Evolutionary conservation across 441 rosid genomes (phyloP).

Genomic region (Corymbia calophylla): DNA sequence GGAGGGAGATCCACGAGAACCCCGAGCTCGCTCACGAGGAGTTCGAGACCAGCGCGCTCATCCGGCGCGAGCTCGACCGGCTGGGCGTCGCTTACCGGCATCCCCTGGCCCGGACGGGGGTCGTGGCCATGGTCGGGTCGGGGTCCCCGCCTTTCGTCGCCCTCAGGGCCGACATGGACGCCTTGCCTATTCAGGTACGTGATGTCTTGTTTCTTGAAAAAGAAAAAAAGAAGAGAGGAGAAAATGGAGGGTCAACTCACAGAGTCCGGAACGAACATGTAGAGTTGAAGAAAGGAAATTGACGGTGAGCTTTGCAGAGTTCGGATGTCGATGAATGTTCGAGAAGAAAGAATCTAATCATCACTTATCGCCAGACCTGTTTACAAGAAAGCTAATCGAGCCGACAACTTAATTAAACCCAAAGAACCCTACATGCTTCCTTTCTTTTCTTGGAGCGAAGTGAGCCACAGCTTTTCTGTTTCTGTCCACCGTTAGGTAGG

Average conservation of each 20-base stretch:
- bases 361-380: background rate
- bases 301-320: background rate
- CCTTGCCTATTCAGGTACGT: slow-evolving; percentile 56
- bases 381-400: background rate
- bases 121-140: slow-evolving; percentile 47
- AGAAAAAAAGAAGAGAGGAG: background rate
- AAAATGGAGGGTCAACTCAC: background rate
- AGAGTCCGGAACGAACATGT: background rate
- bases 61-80: slow-evolving; percentile 40
- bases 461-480: background rate
- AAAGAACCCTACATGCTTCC: background rate
- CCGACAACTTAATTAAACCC: background rate
- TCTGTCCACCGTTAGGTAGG: background rate
- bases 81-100: slow-evolving; percentile 40
- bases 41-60: slow-evolving; percentile 39
- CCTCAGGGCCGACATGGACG: slow-evolving; percentile 70
- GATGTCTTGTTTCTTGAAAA: background rate
- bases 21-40: slow-evolving; percentile 58
- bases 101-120: slow-evolving; percentile 50
- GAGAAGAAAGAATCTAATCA: background rate
- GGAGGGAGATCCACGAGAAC: slow-evolving; percentile 49
- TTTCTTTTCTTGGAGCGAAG: background rate
- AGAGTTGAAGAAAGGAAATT: background rate
- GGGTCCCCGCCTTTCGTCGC: slow-evolving; percentile 53
- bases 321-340: background rate